A percentile compares a stretch with the other conserved stretches of the same genome.
Conservation (phyloP, 78 protist genomes). For the Polysphondylium violaceum region DNA sequence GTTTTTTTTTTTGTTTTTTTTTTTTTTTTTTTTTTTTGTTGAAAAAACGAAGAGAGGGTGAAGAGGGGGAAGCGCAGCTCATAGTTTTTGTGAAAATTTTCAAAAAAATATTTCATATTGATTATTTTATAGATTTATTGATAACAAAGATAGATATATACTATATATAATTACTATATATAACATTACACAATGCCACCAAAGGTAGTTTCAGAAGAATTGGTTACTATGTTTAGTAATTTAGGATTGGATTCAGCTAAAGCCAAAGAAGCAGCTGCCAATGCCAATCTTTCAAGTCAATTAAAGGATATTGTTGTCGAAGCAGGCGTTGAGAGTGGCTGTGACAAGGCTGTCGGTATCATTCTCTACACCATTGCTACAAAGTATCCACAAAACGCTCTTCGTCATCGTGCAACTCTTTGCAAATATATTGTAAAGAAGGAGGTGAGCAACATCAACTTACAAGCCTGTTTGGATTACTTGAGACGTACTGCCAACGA, state of each 20-base stretch:
- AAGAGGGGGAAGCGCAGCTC: too few species aligned
- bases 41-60: too few species aligned
- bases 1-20: too few species aligned
- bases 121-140: too few species aligned
- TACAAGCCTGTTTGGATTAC: slow-evolving; percentile 17
- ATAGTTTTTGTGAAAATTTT: too few species aligned
- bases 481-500: slow-evolving; percentile 15
- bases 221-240: slow-evolving; percentile 14
- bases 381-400: slow-evolving; percentile 69
- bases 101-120: too few species aligned
- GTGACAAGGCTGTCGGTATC: slow-evolving; percentile 64
- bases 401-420: slow-evolving; percentile 19
- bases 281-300: slow-evolving; percentile 3
- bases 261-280: slow-evolving; percentile 43
- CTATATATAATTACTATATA: too few species aligned
- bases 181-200: slow-evolving; percentile 34
- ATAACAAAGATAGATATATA: neutral
- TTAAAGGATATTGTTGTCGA: slow-evolving; percentile 37
- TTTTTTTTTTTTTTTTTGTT: too few species aligned
- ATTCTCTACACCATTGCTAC: slow-evolving; percentile 58
- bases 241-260: slow-evolving; percentile 49
- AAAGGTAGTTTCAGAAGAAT: slow-evolving; percentile 32
- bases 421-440: neutral
- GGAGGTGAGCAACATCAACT: slow-evolving; percentile 5
- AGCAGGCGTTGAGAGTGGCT: slow-evolving; percentile 32